Conservation (phyloP, 257 asterid species). For the Solanum etuberosum region DNA sequence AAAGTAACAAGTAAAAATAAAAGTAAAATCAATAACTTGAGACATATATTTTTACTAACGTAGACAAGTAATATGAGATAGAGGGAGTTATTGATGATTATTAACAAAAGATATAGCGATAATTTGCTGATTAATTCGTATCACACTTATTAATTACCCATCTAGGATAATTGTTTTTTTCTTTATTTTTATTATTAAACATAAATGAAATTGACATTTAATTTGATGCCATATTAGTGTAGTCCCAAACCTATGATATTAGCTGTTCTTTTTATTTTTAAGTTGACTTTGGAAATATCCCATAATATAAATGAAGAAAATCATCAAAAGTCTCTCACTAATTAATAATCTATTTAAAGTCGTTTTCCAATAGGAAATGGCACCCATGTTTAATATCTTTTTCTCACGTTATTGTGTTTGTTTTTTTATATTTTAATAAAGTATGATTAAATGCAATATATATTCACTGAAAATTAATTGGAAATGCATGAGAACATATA, state of each 20-base stretch:
- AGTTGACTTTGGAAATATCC: background rate
- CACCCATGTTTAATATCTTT: background rate
- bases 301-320: background rate
- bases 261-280: background rate
- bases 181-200: background rate
- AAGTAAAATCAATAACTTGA: too few relatives aligned
- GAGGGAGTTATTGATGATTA: too few relatives aligned
- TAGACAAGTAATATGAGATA: too few relatives aligned
- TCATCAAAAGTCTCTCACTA: background rate
- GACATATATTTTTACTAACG: background rate
- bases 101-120: background rate
- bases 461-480: background rate
- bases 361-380: background rate
- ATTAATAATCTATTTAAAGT: background rate
- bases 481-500: background rate
- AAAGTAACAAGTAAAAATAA: too few relatives aligned
- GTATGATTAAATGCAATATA: background rate
- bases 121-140: background rate
- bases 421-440: background rate
- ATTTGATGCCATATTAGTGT: background rate
- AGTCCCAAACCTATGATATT: background rate
- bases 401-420: background rate
- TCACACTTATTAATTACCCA: background rate
- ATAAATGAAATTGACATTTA: background rate
- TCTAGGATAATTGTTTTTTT: background rate